Evolutionary conservation across 2,329 filamentous ascomycete genomes (phyloP), one percentile per base, ranked within the genome.

Genomic region (Fusarium sambucinum): DNA sequence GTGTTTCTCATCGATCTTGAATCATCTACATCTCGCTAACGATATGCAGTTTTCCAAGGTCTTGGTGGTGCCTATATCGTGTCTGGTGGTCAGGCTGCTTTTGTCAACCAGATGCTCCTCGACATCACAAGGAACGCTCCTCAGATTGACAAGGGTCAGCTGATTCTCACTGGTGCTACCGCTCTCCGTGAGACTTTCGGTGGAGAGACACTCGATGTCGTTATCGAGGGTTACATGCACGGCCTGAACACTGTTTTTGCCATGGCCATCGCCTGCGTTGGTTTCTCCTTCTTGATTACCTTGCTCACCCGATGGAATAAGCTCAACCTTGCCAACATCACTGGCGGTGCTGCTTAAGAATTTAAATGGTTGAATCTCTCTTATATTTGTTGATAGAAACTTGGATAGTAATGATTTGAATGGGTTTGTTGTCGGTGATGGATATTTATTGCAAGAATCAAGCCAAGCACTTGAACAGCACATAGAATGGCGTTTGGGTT

Each of bases 221-320:
- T 92, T 40, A 80, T 91, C 27, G 67, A 76, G 1, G 88, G 87
- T 0, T 92, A 92, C 78, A 91, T 86, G 70, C 78, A 86, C 54
- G 86, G 87, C 0, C 86, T 90, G 70, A 88, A 90, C 73, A 88
- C 90, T 10, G 82, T 84, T 6, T 86, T 89, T 38, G 90, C 87
- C 12, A 81, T 90, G 66, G 83, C 83, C 16, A 81, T 84, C 21
- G 74, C 89, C 6, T 84, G 82, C 30, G 81, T 78, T 3, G 82
- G 81, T 4, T 53, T 83, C 27, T 77, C 81, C 0, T 75, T 80
- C 6, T 33, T 81, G 5, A 56, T 81, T 19, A 73, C 74, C 17
- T 59, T 80, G 6, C 73, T 63, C 27, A 78, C 77, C 11, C 75
- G 74, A 27, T 84, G 82, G 82, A 74, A 72, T 63, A 80, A 76